Percentiles rank a stretch among this genome's conserved stretches.
Conservation (phyloP, 352 stramenopile genomes). For the Phytophthora sp. region DNA sequence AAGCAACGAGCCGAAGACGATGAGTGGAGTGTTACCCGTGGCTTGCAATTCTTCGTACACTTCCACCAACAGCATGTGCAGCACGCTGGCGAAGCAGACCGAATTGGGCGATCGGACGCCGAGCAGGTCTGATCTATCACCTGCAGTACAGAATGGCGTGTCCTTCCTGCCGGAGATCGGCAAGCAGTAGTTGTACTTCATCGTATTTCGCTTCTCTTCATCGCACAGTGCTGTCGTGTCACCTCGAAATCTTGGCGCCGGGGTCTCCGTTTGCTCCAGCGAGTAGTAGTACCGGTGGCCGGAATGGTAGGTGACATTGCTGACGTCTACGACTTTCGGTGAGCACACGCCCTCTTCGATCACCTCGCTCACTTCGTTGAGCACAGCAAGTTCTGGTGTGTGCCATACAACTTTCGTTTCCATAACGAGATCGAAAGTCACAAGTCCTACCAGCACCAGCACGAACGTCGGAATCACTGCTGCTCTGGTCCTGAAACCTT, state of each 20-base stretch:
- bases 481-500: neutral
- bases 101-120: conserved; percentile 23
- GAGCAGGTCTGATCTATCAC: conserved; percentile 54
- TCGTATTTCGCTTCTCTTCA: neutral
- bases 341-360: conserved; percentile 10
- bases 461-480: neutral
- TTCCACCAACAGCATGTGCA: conserved; percentile 62
- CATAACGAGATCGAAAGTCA: neutral
- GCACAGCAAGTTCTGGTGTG: neutral
- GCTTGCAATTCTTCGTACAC: conserved; percentile 51
- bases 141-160: conserved; percentile 43
- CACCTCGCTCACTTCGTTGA: too few species aligned
- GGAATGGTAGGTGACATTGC: conserved; percentile 16
- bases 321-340: conserved; percentile 2
- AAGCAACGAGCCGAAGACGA: conserved; percentile 55
- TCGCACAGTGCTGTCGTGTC: conserved; percentile 23
- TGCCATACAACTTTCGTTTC: neutral
- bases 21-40: conserved; percentile 26
- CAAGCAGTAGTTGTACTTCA: conserved; percentile 41
- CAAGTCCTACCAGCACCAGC: neutral
- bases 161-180: conserved; percentile 56
- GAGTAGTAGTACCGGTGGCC: conserved; percentile 26
- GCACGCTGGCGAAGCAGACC: conserved; percentile 53
- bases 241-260: conserved; percentile 26
- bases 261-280: conserved; percentile 8